These are phyloP conservation scores for Suhomyces faveliae DNA, from an alignment of 805 yeast genomes.

Conservation along the genomic window DNA sequence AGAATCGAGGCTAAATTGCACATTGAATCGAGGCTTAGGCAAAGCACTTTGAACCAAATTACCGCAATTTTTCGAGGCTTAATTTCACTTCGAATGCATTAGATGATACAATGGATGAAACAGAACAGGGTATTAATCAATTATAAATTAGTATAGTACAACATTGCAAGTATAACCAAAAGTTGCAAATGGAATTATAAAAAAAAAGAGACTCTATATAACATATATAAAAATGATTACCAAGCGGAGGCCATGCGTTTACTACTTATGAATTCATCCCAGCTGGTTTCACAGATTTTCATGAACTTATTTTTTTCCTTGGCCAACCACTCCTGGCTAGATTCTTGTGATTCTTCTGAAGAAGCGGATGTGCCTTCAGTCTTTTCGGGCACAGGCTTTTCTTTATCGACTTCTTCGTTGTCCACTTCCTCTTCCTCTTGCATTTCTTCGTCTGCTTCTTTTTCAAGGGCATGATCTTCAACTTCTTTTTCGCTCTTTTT, in stretches of 20 bases:
- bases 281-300: conserved; percentile 43
- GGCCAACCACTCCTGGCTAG: conserved; percentile 13
- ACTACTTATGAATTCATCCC: conserved; percentile 37
- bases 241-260: conserved; percentile 5
- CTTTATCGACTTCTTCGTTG: not conserved
- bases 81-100: too few relatives aligned
- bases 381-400: not conserved
- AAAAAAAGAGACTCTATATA: not conserved
- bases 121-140: too few relatives aligned
- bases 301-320: conserved; percentile 38
- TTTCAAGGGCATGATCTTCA: conserved; percentile 8
- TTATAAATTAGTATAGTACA: not conserved
- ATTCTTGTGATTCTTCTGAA: not conserved
- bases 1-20: too few relatives aligned
- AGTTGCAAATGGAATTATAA: not conserved
- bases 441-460: conserved; percentile 3
- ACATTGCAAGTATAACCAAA: not conserved
- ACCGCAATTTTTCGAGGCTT: too few relatives aligned
- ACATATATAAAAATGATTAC: not conserved
- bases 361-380: not conserved
- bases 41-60: too few relatives aligned
- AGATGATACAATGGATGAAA: too few relatives aligned
- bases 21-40: too few relatives aligned
- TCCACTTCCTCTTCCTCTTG: not conserved
- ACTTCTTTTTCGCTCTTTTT: conserved; percentile 6